Base-by-base conservation (phyloP, 2,329 filamentous ascomycete genomes). In the Talaromyces sp. region DNA sequence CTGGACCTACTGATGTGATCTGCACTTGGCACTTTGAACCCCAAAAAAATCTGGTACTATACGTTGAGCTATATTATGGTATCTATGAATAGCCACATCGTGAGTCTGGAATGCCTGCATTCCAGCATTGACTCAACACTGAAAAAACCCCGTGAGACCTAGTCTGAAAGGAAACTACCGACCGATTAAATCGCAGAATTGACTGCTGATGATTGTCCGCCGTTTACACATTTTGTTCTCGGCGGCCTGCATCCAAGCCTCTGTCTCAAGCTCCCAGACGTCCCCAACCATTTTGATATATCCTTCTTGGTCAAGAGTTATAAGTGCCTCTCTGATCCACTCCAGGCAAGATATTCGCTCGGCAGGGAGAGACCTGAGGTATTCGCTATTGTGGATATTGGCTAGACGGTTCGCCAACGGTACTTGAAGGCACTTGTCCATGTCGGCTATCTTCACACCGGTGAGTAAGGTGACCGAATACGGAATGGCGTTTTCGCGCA, bases 211-310 rank as follows among this genome's bases (percentile, higher is more conserved):
- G 27, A 51, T 28, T 23, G 44, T 51, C 27, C 9, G 44, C 18
- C 44, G 44, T 51, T 51, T 51, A 18, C 44, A 51, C 44, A n/a
- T 23, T 28, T 51, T 51, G 18, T 51, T 51, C 44, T 51, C n/a
- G 12, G 44, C 44, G 27, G 73, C 71, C 0, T 81, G 81, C 56
- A 87, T 87, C 0, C 80, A 63, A 7, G 62, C 65, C 51, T 72
- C 67, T 23, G 57, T 62, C 47, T 69, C 66, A 33, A 71, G 61
- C 3, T 62, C 62, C 5, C 44, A 10, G 18, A 68, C 60, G 16
- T 54, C 56, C 42, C 51, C 61, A 1, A 34, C 40, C 28, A 71
- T 57, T 55, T 65, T 59, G 10, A 71, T 59, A 56, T 68, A 68
- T 1, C 67, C 68, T 34, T 69, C 63, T 44, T 69, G 61, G 61